Evolutionary conservation across 2,329 filamentous ascomycete genomes (phyloP).

Genomic region (Monilinia aucupariae): DNA sequence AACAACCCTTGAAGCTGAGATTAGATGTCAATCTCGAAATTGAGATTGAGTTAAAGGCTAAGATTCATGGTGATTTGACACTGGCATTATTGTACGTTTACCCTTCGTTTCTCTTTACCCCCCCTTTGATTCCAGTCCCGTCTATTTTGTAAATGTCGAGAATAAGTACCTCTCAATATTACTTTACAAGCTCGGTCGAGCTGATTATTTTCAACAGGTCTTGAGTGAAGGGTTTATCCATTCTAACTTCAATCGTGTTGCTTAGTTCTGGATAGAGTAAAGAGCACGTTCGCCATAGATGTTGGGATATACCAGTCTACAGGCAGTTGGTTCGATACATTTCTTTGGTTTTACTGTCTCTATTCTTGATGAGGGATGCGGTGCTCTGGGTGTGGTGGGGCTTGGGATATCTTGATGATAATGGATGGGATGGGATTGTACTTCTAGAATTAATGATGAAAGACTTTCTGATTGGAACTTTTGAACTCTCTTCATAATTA

Average conservation of each 20-base stretch:
- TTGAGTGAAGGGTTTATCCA: background rate
- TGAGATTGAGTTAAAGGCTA: constrained; percentile 74
- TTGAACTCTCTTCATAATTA: background rate
- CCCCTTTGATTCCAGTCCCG: background rate
- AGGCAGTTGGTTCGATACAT: background rate
- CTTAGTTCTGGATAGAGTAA: constrained; percentile 11
- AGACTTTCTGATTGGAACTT: background rate
- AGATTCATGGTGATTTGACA: constrained; percentile 77
- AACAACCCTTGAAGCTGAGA: constrained; percentile 62
- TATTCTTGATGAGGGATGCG: constrained; percentile 1
- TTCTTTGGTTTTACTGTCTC: background rate
- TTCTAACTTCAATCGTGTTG: constrained; percentile 8
- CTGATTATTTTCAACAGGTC: constrained; percentile 15
- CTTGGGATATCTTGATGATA: constrained; percentile 4
- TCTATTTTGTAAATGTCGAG: background rate
- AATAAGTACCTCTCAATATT: constrained; percentile 10
- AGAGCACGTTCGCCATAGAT: background rate
- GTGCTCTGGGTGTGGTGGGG: constrained; percentile 2
- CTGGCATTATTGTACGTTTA: constrained; percentile 38
- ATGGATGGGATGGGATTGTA: constrained; percentile 9
- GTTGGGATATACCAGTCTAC: background rate
- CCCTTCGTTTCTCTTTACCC: too few relatives aligned
- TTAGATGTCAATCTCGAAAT: constrained; percentile 73
- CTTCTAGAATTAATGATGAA: constrained; percentile 6
- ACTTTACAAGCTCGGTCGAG: constrained; percentile 10